Conservation (phyloP, 2,329 filamentous ascomycete genomes). For the Phyllosticta capitalensis region DNA sequence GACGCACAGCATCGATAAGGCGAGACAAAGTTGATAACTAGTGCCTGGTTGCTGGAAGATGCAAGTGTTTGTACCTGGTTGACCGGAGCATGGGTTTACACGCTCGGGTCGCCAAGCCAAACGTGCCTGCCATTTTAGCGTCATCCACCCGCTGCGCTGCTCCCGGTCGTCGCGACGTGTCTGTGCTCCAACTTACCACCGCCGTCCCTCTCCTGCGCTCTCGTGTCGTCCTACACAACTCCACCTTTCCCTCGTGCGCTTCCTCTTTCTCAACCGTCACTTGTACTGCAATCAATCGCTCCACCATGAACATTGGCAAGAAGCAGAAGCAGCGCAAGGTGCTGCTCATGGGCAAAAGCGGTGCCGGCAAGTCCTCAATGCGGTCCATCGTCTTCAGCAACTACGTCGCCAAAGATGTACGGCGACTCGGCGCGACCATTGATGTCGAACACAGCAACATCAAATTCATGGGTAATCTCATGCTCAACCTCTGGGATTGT, state of each 20-base stretch:
- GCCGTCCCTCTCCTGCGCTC: conserved; percentile 22
- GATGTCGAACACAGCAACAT: conserved; percentile 98
- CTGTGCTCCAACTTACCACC: neutral
- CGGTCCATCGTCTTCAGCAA: conserved; percentile 98
- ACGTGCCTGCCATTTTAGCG: no score
- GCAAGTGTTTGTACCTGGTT: no score
- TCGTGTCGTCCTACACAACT: conserved; percentile 6
- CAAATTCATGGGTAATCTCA: conserved; percentile 96
- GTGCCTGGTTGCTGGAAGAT: no score
- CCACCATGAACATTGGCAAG: conserved; percentile 31
- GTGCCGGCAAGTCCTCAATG: conserved; percentile 97
- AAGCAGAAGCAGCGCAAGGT: conserved; percentile 46
- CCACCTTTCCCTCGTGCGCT: neutral
- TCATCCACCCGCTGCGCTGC: no score
- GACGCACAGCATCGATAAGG: neutral
- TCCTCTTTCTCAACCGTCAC: conserved; percentile 1
- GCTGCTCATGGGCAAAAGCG: conserved; percentile 73
- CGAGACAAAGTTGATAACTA: neutral
- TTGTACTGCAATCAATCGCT: neutral
- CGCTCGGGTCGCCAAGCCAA: neutral
- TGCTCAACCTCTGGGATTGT: conserved; percentile 97
- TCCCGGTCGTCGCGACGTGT: neutral
- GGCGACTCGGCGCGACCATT: conserved; percentile 87
- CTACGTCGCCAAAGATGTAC: conserved; percentile 92
- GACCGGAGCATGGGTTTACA: no score